A percentile compares a stretch with the other conserved stretches of the same genome.
Evolutionary conservation across 2,329 filamentous ascomycete species (phyloP).

Genomic region (Thyridium curvatum): DNA sequence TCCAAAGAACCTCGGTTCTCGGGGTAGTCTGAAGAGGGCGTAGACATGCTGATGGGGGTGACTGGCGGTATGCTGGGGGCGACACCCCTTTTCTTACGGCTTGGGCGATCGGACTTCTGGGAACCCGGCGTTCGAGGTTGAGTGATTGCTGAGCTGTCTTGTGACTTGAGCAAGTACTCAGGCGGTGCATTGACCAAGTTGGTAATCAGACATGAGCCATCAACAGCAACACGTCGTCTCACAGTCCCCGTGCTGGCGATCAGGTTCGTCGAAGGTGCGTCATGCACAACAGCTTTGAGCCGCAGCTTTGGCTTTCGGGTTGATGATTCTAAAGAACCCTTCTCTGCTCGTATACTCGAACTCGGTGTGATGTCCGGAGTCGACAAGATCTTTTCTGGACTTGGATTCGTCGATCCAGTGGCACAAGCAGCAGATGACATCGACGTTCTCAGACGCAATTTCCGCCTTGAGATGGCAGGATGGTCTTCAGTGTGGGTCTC

Average conservation of each 20-base stretch:
- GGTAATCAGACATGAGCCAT: not conserved
- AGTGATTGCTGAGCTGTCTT: not conserved
- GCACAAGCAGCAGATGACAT: too few species aligned
- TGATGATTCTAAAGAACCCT: not conserved
- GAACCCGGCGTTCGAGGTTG: not conserved
- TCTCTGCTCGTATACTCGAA: not conserved
- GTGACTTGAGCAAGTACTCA: not conserved
- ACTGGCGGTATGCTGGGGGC: not conserved
- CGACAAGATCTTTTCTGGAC: not conserved
- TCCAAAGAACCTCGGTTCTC: too few species aligned
- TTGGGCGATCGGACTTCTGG: not conserved
- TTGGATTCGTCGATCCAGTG: not conserved
- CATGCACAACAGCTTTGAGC: not conserved
- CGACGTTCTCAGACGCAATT: too few species aligned
- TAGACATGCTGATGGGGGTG: not conserved
- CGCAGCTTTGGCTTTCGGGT: constrained; percentile 1
- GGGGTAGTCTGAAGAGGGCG: too few species aligned
- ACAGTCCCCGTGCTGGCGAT: not conserved
- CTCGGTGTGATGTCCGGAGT: not conserved
- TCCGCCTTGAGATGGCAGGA: too few species aligned
- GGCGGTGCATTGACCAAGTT: not conserved
- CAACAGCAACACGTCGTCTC: not conserved
- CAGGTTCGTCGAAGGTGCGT: not conserved
- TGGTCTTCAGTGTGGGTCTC: too few species aligned
- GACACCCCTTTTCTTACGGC: not conserved